Conservation (phyloP, 1,139 yeast species). For the Hyphopichia wangnamkhiaoensis region DNA sequence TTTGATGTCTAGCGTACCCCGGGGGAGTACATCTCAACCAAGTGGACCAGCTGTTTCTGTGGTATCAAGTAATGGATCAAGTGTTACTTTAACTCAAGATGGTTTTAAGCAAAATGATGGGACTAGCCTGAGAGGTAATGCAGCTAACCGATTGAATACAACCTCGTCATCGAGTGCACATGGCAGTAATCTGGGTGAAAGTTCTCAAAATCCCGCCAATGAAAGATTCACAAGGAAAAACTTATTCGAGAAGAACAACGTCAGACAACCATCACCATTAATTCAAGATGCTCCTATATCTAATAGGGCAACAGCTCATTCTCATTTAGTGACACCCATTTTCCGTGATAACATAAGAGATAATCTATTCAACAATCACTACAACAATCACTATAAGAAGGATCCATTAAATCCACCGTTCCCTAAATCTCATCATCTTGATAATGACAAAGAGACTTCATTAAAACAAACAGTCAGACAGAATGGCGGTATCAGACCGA, state of each 20-base stretch:
- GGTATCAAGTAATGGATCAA: conserved; percentile 19
- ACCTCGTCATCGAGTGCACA: too few relatives aligned
- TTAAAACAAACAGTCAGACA: conserved; percentile 21
- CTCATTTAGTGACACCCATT: conserved; percentile 18
- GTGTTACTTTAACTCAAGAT: conserved; percentile 21
- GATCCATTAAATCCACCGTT: conserved; percentile 40
- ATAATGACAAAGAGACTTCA: conserved; percentile 32
- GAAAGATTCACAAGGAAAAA: not conserved
- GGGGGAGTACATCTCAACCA: conserved; percentile 19
- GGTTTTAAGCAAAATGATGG: not conserved
- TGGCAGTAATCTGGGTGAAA: too few relatives aligned
- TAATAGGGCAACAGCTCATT: conserved; percentile 21
- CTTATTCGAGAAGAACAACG: not conserved
- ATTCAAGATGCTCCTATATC: conserved; percentile 25
- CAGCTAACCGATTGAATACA: too few relatives aligned
- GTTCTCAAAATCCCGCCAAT: too few relatives aligned
- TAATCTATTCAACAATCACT: conserved; percentile 20
- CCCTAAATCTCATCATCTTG: conserved; percentile 43
- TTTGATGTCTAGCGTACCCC: conserved; percentile 29
- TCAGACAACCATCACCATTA: conserved; percentile 24
- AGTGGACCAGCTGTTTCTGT: conserved; percentile 15
- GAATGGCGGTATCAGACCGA: conserved; percentile 26
- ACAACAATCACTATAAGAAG: conserved; percentile 49
- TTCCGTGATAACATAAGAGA: conserved; percentile 8
- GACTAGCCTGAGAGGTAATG: not conserved